Evolutionary conservation across 441 rosid species (phyloP).

Genomic region (Viola pubescens): DNA sequence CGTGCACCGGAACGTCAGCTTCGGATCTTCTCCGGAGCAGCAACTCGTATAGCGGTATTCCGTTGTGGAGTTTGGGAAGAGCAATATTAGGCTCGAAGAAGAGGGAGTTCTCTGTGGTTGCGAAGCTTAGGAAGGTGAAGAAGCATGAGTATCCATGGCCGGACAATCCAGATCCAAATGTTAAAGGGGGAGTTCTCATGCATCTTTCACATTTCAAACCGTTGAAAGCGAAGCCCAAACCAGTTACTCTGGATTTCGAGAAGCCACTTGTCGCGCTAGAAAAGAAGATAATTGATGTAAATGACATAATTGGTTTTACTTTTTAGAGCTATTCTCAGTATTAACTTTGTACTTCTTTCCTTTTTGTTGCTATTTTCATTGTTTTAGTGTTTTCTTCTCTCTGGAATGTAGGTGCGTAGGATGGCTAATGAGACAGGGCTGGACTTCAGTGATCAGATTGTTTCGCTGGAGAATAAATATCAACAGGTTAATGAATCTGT

Average conservation of each 20-base stretch:
- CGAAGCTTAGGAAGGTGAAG: constrained; percentile 71
- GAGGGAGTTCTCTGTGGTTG: constrained; percentile 31
- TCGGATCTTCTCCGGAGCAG: constrained; percentile 77
- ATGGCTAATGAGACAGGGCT: constrained; percentile 86
- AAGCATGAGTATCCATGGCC: constrained; percentile 93
- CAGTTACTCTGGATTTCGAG: constrained; percentile 80
- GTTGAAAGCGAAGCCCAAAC: constrained; percentile 58
- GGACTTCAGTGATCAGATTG: constrained; percentile 83
- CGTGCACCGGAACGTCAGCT: constrained; percentile 44
- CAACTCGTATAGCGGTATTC: constrained; percentile 42
- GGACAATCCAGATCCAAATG: constrained; percentile 74
- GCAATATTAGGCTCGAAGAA: constrained; percentile 27
- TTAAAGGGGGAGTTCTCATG: constrained; percentile 71
- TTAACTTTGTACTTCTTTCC: background rate
- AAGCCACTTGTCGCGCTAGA: constrained; percentile 71
- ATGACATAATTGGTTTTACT: background rate
- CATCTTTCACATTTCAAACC: constrained; percentile 86
- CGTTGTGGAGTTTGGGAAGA: constrained; percentile 49
- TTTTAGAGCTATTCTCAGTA: constrained; percentile 4
- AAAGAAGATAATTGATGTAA: constrained; percentile 79
- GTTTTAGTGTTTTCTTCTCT: constrained; percentile 8
- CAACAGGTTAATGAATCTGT: constrained; percentile 44
- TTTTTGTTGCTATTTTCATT: background rate
- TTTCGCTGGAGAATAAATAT: constrained; percentile 62
- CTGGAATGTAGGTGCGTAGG: constrained; percentile 66